Evolutionary conservation across 495 filamentous ascomycete genomes (phyloP).

Genomic region (Penicillium argentinense): DNA sequence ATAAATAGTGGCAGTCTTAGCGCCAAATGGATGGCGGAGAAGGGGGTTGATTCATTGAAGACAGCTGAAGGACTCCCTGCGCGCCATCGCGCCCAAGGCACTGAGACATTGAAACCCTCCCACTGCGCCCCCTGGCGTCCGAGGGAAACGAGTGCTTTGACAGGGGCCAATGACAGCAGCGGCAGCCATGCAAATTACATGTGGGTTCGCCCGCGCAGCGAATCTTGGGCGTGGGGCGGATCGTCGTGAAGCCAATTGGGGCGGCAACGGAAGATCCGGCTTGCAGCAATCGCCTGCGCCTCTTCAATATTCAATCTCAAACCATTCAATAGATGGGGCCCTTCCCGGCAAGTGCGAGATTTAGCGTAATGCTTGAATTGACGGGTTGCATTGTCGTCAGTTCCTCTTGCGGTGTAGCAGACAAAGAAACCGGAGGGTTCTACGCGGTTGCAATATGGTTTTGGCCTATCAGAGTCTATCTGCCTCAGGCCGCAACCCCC

Average conservation of each 20-base stretch:
- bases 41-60: not conserved
- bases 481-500: too few relatives aligned
- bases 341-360: too few relatives aligned
- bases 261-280: conserved; percentile 23
- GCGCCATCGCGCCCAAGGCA: conserved; percentile 6
- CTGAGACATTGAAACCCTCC: conserved; percentile 1
- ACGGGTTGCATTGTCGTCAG: too few relatives aligned
- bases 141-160: conserved; percentile 4
- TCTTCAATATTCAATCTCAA: conserved; percentile 3
- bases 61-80: conserved; percentile 7
- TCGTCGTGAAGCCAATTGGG: conserved; percentile 20
- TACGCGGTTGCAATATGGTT: too few relatives aligned
- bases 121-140: conserved; percentile 22
- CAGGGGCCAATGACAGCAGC: conserved; percentile 15
- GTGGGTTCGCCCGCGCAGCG: conserved; percentile 14
- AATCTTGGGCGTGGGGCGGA: conserved; percentile 18
- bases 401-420: too few relatives aligned
- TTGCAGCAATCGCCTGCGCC: conserved; percentile 1
- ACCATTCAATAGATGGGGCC: not conserved
- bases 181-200: conserved; percentile 11
- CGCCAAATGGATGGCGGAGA: conserved; percentile 16
- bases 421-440: too few relatives aligned
- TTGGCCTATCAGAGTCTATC: too few relatives aligned
- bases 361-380: too few relatives aligned
- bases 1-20: conserved; percentile 26